Evolutionary conservation across 106 monocot species (phyloP).

Genomic region (Triglochin maritima): DNA sequence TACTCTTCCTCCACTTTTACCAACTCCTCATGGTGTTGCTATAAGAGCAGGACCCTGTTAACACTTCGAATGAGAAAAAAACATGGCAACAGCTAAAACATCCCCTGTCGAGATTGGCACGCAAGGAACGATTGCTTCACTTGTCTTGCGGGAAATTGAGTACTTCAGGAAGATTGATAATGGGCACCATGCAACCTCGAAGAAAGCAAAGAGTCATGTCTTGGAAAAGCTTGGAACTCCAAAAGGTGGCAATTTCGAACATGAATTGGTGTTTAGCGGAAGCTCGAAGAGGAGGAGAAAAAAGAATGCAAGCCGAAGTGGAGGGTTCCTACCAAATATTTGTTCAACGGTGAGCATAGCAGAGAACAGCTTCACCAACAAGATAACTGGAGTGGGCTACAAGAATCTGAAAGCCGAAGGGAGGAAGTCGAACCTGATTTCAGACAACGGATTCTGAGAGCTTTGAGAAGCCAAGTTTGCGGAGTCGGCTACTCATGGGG

Average conservation of each 20-base stretch:
- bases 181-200: background rate
- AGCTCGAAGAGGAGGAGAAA: conserved; percentile 12
- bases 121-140: conserved; percentile 28
- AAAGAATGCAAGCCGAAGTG: background rate
- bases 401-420: conserved; percentile 10
- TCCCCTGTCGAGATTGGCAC: conserved; percentile 26
- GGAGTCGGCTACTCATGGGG: conserved; percentile 60
- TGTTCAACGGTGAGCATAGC: conserved; percentile 28
- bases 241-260: background rate
- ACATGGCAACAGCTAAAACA: conserved; percentile 20
- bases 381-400: conserved; percentile 1
- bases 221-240: background rate
- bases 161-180: conserved; percentile 26
- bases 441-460: conserved; percentile 44
- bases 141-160: conserved; percentile 33
- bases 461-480: conserved; percentile 70
- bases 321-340: conserved; percentile 24
- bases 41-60: background rate
- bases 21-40: background rate
- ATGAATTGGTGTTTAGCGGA: background rate
- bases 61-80: background rate
- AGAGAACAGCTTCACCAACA: conserved; percentile 5
- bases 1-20: background rate
- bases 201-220: background rate
- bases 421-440: conserved; percentile 1